Conservation (phyloP, 2,329 filamentous ascomycete species). For the Ophiostoma himal-ulmi region DNA sequence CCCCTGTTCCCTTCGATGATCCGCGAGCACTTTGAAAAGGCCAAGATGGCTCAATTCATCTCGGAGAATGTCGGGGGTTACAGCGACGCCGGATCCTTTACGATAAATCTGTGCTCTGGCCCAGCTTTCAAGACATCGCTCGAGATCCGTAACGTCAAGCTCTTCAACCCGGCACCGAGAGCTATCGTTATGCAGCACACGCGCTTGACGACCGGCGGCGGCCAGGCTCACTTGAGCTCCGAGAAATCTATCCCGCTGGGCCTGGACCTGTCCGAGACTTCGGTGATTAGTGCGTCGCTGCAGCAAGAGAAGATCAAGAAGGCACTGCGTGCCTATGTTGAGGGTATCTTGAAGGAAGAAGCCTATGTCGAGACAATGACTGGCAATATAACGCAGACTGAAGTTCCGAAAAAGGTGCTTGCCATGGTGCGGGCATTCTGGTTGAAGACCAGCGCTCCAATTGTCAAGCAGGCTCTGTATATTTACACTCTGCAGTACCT, state of each 20-base stretch:
- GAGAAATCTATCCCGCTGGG: conserved; percentile 46
- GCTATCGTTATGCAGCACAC: conserved; percentile 47
- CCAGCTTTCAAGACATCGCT: conserved; percentile 41
- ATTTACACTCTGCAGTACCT: conserved; percentile 55
- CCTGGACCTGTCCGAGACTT: conserved; percentile 40
- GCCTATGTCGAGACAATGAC: conserved; percentile 47
- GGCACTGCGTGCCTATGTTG: conserved; percentile 41
- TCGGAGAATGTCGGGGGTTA: conserved; percentile 46
- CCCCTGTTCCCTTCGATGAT: conserved; percentile 50
- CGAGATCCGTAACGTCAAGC: conserved; percentile 42
- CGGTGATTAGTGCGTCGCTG: conserved; percentile 34
- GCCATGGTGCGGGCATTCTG: conserved; percentile 45
- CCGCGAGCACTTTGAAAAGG: conserved; percentile 45
- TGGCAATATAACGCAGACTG: conserved; percentile 40
- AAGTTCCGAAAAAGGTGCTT: conserved; percentile 44
- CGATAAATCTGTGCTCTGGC: conserved; percentile 47
- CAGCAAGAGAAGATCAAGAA: conserved; percentile 43
- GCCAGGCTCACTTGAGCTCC: conserved; percentile 38
- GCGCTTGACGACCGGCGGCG: conserved; percentile 39
- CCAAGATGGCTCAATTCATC: conserved; percentile 45
- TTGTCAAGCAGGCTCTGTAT: conserved; percentile 49
- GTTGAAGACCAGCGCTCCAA: conserved; percentile 40
- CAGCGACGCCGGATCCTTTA: conserved; percentile 38
- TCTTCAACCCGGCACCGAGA: conserved; percentile 45
- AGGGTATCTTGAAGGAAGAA: conserved; percentile 44